Base-by-base conservation (phyloP, 345 rosid species). In the Pugionium cornutum region DNA sequence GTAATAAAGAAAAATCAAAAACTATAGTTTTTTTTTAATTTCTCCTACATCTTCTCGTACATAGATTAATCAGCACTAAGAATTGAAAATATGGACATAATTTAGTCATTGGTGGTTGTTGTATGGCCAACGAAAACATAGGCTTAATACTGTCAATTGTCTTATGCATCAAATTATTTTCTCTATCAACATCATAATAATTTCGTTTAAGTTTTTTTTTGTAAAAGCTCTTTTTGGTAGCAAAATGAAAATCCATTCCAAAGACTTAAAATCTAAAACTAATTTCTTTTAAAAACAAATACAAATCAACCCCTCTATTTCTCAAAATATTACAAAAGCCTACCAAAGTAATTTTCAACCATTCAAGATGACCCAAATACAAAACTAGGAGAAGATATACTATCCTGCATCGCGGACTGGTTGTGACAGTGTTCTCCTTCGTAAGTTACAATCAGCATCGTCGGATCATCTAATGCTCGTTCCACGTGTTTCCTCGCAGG, bases 401-500 rank as follows among this genome's bases (percentile, higher is more conserved):
- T 80, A 53, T 80, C 88, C 56, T 76, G 84, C 79, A 75, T 59
- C 72, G 77, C 83, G 44, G 80, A 73, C 44, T 74, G 83, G 0
- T 74, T 10, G 47, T 91, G 97, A 10, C 80, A 85, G 73, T 91
- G 98, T 56, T 92, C 98, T 45, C 92, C 95, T 68, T 87, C 95
- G 76, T 92, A 92, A 0, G 92, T 87, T 28, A 92, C 98, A 18
- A 92, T 81, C 71, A 92, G 57, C 98, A 92, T 89, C 65, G 82
- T 2, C 1, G 95, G 86, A 68, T 92, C 96, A 52, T 89, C 96
- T 0, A 78, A 65, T 1, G 89, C 95, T 54, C 98, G 73, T 70
- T 92, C 98, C 74, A 92, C 96, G 77, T 92, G 96, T 61, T 92
- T 92, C 79, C 90, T 83, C 1, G 98, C 98, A 0, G 96, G 96